A percentile compares a stretch with the other conserved stretches of the same genome.
These are phyloP conservation scores for Austroboletus eburneus DNA, from an alignment of 768 basidiomycete species.

Conservation along the genomic window DNA sequence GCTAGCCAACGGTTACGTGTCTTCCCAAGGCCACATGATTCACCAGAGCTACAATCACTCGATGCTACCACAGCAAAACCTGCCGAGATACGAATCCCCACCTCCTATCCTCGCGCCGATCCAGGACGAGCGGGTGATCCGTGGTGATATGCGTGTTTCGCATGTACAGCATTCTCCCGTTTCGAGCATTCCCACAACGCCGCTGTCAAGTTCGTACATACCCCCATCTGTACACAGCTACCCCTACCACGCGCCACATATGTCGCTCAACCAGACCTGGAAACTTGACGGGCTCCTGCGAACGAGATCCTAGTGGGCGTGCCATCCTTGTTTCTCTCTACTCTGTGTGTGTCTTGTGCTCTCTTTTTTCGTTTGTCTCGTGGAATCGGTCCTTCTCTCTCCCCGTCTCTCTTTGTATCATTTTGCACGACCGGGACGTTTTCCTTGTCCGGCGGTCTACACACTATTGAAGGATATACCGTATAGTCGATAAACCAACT, in stretches of 20 bases:
- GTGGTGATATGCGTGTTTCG: conserved; percentile 28
- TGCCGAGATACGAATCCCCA: conserved; percentile 44
- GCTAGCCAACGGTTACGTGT: conserved; percentile 31
- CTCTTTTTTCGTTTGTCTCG: conserved; percentile 9
- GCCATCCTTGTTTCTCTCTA: neutral
- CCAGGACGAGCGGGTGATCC: conserved; percentile 36
- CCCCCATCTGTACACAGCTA: conserved; percentile 41
- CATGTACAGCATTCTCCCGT: conserved; percentile 30
- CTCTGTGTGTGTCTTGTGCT: neutral
- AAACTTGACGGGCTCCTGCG: conserved; percentile 43
- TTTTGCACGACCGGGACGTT: neutral
- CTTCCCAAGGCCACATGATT: conserved; percentile 25
- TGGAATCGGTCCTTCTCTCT: conserved; percentile 8
- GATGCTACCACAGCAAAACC: conserved; percentile 18
- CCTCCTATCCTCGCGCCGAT: conserved; percentile 57
- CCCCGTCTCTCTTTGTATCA: conserved; percentile 19
- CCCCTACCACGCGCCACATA: conserved; percentile 36
- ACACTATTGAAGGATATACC: conserved; percentile 31
- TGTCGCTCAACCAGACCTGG: conserved; percentile 42
- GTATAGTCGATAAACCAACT: conserved; percentile 26
- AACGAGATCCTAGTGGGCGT: conserved; percentile 22
- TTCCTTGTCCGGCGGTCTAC: conserved; percentile 5
- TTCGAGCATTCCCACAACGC: conserved; percentile 30
- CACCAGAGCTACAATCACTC: conserved; percentile 24
- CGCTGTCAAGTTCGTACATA: conserved; percentile 36